These are phyloP conservation scores for Aureobasidium sp. DNA, from an alignment of 2,329 filamentous ascomycete genomes.

Conservation along the genomic window DNA sequence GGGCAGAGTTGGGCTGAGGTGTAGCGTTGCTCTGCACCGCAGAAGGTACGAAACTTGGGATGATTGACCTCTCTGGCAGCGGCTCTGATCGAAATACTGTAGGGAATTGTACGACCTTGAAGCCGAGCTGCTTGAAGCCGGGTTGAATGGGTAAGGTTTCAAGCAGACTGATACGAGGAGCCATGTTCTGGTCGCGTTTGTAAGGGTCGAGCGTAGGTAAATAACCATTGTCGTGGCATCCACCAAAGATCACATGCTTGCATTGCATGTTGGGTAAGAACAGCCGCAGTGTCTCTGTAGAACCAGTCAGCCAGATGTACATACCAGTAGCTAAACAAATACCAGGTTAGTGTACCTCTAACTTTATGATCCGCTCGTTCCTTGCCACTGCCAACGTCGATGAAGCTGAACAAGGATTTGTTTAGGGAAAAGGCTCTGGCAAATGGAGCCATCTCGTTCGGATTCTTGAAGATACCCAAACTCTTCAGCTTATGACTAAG, in stretches of 20 bases:
- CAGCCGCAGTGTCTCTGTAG: slow-evolving; percentile 38
- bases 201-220: slow-evolving; percentile 37
- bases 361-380: slow-evolving; percentile 54
- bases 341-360: slow-evolving; percentile 36
- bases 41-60: not conserved
- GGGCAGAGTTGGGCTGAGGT: not conserved
- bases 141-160: slow-evolving; percentile 34
- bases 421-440: slow-evolving; percentile 43
- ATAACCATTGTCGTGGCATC: slow-evolving; percentile 51
- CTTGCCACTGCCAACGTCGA: slow-evolving; percentile 53
- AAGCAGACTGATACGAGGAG: slow-evolving; percentile 35
- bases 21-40: not conserved
- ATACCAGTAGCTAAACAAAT: slow-evolving; percentile 28
- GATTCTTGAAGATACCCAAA: slow-evolving; percentile 31
- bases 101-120: slow-evolving; percentile 31
- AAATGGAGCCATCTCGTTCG: slow-evolving; percentile 33
- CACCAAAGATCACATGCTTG: slow-evolving; percentile 56
- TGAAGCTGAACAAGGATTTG: slow-evolving; percentile 47
- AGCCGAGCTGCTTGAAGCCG: slow-evolving; percentile 34
- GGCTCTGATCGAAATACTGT: slow-evolving; percentile 33
- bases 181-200: slow-evolving; percentile 30
- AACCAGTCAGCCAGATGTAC: slow-evolving; percentile 34
- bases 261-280: slow-evolving; percentile 52
- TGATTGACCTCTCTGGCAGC: slow-evolving; percentile 25
- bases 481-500: slow-evolving; percentile 33